Evolutionary conservation across 176 grass and related monocot species (phyloP).

Genomic region (Carex kokanica): DNA sequence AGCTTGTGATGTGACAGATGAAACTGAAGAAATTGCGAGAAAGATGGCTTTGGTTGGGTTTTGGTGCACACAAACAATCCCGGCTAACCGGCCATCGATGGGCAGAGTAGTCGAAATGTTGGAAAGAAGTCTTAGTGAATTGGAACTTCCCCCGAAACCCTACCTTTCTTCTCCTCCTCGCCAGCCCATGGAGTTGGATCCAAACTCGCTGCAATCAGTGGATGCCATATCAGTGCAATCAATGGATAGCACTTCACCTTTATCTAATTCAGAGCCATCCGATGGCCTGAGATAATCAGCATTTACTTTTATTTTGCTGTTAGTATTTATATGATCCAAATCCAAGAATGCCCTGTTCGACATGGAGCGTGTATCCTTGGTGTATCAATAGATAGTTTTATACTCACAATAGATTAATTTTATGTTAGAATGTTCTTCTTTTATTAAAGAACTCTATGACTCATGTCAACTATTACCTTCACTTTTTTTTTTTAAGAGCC

Average conservation of each 20-base stretch:
- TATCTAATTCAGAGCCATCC: background rate
- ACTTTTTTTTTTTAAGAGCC: too few species aligned
- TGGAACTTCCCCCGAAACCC: conserved; percentile 38
- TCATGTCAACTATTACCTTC: too few species aligned
- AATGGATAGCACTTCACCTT: background rate
- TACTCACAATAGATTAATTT: background rate
- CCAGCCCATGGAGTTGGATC: background rate
- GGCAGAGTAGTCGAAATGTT: conserved; percentile 62
- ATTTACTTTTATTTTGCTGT: background rate
- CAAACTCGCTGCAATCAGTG: background rate
- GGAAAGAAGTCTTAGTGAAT: conserved; percentile 26
- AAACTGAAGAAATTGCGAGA: conserved; percentile 36
- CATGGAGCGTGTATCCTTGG: background rate
- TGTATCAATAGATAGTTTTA: background rate
- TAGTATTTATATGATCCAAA: background rate
- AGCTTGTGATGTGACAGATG: conserved; percentile 26
- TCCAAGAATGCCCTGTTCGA: background rate
- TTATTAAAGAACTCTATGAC: too few species aligned
- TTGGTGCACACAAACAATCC: conserved; percentile 48
- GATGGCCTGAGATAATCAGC: background rate
- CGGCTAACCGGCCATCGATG: conserved; percentile 51
- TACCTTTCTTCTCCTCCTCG: conserved; percentile 13
- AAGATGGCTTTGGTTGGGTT: conserved; percentile 61
- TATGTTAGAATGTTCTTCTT: too few species aligned
- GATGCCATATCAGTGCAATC: background rate